A percentile compares a stretch with the other conserved stretches of the same genome.
These are phyloP conservation scores for Suhomyces atakaporum DNA, from an alignment of 1,139 yeast species.

Conservation along the genomic window DNA sequence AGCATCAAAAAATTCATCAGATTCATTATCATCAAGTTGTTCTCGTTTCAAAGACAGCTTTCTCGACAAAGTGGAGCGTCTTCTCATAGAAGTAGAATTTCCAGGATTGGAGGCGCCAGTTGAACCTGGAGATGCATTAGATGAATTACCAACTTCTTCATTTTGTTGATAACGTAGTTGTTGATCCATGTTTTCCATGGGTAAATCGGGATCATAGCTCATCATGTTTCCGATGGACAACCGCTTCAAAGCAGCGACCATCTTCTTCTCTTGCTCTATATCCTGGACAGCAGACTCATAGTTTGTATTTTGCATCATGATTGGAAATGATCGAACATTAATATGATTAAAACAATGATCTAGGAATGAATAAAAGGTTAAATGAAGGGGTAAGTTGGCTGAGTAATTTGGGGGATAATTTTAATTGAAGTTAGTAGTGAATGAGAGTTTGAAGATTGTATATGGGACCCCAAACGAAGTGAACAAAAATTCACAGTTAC, in stretches of 20 bases:
- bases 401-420: too few species aligned
- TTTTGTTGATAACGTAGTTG: constrained; percentile 11
- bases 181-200: constrained; percentile 40
- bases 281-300: constrained; percentile 48
- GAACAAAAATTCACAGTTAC: constrained; percentile 1
- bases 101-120: constrained; percentile 2
- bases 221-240: constrained; percentile 56
- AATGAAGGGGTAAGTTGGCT: too few species aligned
- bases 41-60: constrained; percentile 13
- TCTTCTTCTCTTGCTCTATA: constrained; percentile 57
- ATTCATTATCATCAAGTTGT: constrained; percentile 13
- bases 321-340: neutral
- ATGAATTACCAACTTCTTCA: constrained; percentile 7
- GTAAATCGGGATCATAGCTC: constrained; percentile 59
- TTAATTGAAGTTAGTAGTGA: too few species aligned
- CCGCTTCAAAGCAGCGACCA: constrained; percentile 60
- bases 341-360: neutral
- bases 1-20: constrained; percentile 29
- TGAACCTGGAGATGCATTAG: constrained; percentile 3
- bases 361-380: too few species aligned
- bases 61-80: constrained; percentile 13
- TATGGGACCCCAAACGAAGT: neutral
- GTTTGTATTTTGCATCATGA: constrained; percentile 11
- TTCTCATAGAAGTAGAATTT: constrained; percentile 4
- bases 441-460: neutral